Evolutionary conservation across 495 filamentous ascomycete species (phyloP).

Genomic region (Letharia lupina): DNA sequence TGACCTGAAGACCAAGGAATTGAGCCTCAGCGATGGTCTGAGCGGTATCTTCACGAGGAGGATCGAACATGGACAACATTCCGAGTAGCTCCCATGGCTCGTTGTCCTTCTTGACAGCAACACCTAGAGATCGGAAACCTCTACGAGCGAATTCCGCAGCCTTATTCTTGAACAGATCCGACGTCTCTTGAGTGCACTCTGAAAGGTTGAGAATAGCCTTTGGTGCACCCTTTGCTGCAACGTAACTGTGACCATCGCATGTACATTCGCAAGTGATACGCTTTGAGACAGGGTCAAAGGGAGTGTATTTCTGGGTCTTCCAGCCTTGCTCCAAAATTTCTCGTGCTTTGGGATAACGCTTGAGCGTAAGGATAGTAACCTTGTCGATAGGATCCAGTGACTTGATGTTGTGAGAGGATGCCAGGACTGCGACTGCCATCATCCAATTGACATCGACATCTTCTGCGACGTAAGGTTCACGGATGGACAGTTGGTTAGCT

Average conservation of each 20-base stretch:
- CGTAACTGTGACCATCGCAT: constrained; percentile 58
- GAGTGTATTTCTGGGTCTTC: constrained; percentile 67
- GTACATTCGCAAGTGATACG: constrained; percentile 61
- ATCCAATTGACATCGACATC: constrained; percentile 73
- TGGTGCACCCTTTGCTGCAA: constrained; percentile 65
- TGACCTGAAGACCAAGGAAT: constrained; percentile 65
- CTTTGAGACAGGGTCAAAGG: constrained; percentile 73
- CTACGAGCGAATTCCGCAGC: constrained; percentile 64
- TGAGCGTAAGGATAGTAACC: constrained; percentile 64
- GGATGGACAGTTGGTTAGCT: constrained; percentile 66
- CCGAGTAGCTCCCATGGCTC: constrained; percentile 61
- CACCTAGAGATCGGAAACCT: constrained; percentile 76
- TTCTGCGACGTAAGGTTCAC: constrained; percentile 66
- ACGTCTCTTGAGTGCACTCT: constrained; percentile 55
- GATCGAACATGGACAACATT: constrained; percentile 73
- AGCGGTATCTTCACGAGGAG: constrained; percentile 68
- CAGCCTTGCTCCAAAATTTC: constrained; percentile 62
- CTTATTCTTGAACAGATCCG: constrained; percentile 59
- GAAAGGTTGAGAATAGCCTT: constrained; percentile 63
- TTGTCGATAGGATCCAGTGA: constrained; percentile 72
- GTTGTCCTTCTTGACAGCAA: constrained; percentile 60
- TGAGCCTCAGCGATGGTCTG: constrained; percentile 72
- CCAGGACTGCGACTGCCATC: constrained; percentile 68
- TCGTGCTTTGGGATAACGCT: constrained; percentile 63
- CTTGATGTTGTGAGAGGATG: constrained; percentile 70